Evolutionary conservation across 345 rosid genomes (phyloP), one percentile per base, ranked within the genome.

Genomic region (Citrus reticulata): DNA sequence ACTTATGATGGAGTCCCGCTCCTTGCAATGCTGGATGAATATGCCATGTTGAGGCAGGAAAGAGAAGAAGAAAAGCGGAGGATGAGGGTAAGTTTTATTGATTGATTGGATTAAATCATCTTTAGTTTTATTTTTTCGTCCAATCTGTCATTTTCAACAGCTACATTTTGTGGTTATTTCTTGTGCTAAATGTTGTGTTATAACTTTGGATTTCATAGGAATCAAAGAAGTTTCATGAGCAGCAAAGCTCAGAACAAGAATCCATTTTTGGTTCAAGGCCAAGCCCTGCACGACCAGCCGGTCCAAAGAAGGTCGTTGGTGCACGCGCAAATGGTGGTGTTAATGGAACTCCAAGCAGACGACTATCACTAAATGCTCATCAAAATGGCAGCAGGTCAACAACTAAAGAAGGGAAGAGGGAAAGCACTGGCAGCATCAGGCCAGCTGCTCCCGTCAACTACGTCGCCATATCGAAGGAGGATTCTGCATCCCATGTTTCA

Each of bases 21-120:
- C 19, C 95, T 96, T 32, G 97, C 98, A 67, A 94, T 94, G 97
- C 89, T 96, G 25, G 97, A 96, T 79, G 99, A 94, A 81, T 96
- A 96, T 78, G 92, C 93, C 78, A 88, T 94, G 91, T 92, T 94
- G 70, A 89, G 95, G 82, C 98, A 91, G 74, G 98, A 96, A 88
- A 85, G 97, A 80, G 98, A 94, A 86, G 98, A 96, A 77, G 99
- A 96, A 87, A 96, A 94, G 75, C 87, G 94, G 61, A 90, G 93
- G 79, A 63, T 90, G 77, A 93, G 89, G 84, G 98, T 94, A 73
- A 85, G 91, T 51, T 72, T 74, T 27, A 57, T 42, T 19, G 40
- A 76, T 27, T 59, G 14, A 32, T 24, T 68, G 24, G 51, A 29
- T 55, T 68, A 49, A n/a, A 42, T 60, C 63, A 17, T 72, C 42